Conservation (phyloP, 345 rosid genomes). For the Microcos paniculata region DNA sequence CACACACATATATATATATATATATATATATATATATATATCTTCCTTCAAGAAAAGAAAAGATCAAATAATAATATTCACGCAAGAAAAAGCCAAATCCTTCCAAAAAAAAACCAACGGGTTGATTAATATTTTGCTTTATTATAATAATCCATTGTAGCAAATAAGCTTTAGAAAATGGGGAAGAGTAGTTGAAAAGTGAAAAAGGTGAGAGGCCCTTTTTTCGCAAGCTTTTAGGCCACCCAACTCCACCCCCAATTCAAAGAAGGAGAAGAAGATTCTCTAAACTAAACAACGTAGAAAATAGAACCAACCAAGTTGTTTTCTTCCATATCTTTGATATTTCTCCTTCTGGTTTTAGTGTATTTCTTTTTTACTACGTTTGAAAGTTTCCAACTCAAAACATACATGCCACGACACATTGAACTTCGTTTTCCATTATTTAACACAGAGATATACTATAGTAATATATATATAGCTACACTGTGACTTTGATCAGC, state of each 20-base stretch:
- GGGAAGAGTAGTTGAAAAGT: constrained; percentile 50
- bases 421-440: constrained; percentile 31
- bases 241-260: constrained; percentile 9
- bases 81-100: background rate
- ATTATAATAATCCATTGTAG: background rate
- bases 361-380: background rate
- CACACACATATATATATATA: too few species aligned
- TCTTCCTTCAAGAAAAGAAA: background rate
- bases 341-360: too few species aligned
- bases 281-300: constrained; percentile 38
- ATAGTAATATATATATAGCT: background rate
- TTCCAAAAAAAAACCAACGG: background rate
- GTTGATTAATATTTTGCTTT: background rate
- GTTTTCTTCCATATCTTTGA: too few species aligned
- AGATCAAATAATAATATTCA: too few species aligned
- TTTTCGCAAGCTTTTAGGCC: constrained; percentile 30
- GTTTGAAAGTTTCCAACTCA: constrained; percentile 20
- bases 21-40: too few species aligned
- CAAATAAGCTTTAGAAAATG: constrained; percentile 14
- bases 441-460: background rate
- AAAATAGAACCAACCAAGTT: constrained; percentile 21
- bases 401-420: constrained; percentile 26
- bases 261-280: constrained; percentile 30
- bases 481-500: background rate
- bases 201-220: constrained; percentile 31